Evolutionary conservation across 2,329 filamentous ascomycete species (phyloP).

Genomic region (Apiospora marii): DNA sequence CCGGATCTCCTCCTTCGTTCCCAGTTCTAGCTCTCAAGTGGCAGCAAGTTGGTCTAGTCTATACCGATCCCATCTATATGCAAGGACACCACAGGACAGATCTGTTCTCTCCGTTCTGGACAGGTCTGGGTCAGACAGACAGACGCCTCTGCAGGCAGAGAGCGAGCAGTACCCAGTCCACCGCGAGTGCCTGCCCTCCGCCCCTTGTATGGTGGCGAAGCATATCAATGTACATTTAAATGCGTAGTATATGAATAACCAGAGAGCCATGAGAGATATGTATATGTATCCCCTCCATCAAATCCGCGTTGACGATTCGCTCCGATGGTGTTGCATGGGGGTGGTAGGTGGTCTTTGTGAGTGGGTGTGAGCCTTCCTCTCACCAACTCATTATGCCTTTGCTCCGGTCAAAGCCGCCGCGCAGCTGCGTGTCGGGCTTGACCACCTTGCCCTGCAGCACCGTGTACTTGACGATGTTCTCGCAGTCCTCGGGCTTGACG

Average conservation of each 20-base stretch:
- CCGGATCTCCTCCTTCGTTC: neutral
- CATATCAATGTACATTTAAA: neutral
- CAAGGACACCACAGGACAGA: neutral
- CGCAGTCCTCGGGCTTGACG: constrained; percentile 86
- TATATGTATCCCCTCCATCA: neutral
- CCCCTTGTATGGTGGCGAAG: neutral
- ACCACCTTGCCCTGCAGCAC: constrained; percentile 93
- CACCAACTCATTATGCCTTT: constrained; percentile 89
- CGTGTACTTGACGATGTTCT: constrained; percentile 89
- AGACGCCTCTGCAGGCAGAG: neutral
- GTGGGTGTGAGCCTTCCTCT: constrained; percentile 21
- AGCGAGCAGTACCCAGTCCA: neutral
- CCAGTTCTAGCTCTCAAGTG: neutral
- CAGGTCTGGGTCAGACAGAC: neutral
- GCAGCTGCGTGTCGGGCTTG: constrained; percentile 84
- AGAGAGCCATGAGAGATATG: neutral
- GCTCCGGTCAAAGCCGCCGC: constrained; percentile 88
- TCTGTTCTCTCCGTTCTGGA: neutral
- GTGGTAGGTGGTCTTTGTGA: neutral
- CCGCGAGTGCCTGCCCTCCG: neutral
- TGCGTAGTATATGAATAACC: neutral
- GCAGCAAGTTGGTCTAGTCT: neutral
- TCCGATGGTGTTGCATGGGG: neutral
- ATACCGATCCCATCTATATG: neutral
- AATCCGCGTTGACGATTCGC: neutral